These are phyloP conservation scores for Ceratocystis ficicola DNA, from an alignment of 2,329 filamentous ascomycete species.

Conservation along the genomic window DNA sequence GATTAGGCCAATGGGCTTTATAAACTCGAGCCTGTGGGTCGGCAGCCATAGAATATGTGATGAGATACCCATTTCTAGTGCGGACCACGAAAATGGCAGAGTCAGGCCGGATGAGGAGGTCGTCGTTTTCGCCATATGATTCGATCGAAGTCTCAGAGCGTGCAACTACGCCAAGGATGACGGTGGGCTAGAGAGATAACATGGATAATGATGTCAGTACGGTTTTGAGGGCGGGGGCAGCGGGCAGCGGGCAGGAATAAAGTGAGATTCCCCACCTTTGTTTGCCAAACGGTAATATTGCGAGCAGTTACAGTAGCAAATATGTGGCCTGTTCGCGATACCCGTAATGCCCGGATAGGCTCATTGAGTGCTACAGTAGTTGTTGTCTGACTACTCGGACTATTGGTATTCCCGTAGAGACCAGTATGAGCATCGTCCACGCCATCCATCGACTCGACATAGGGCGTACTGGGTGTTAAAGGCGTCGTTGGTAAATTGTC, in stretches of 20 bases:
- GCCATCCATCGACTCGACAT: constrained; percentile 44
- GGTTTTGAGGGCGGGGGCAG: constrained; percentile 17
- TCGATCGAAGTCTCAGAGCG: constrained; percentile 68
- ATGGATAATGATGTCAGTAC: constrained; percentile 23
- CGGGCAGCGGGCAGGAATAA: not conserved
- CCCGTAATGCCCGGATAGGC: constrained; percentile 59
- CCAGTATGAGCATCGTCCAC: constrained; percentile 32
- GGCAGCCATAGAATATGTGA: constrained; percentile 84
- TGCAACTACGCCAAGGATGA: constrained; percentile 71
- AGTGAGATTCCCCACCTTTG: constrained; percentile 49
- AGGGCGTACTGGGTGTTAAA: constrained; percentile 44
- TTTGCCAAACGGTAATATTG: constrained; percentile 91
- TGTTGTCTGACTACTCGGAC: constrained; percentile 15
- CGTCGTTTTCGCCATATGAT: constrained; percentile 74
- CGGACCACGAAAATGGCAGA: constrained; percentile 85
- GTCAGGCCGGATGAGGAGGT: constrained; percentile 78
- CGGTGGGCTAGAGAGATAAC: constrained; percentile 54
- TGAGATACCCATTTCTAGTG: constrained; percentile 73
- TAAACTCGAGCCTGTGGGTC: constrained; percentile 76
- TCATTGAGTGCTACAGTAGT: constrained; percentile 35
- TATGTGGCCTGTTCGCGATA: constrained; percentile 65
- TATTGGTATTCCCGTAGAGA: not conserved
- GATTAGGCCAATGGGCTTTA: constrained; percentile 63
- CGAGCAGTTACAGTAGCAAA: constrained; percentile 81
- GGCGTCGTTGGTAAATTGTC: constrained; percentile 35